These are phyloP conservation scores for Aspergillus amoenus DNA, from an alignment of 2,329 filamentous ascomycete genomes.

Conservation along the genomic window DNA sequence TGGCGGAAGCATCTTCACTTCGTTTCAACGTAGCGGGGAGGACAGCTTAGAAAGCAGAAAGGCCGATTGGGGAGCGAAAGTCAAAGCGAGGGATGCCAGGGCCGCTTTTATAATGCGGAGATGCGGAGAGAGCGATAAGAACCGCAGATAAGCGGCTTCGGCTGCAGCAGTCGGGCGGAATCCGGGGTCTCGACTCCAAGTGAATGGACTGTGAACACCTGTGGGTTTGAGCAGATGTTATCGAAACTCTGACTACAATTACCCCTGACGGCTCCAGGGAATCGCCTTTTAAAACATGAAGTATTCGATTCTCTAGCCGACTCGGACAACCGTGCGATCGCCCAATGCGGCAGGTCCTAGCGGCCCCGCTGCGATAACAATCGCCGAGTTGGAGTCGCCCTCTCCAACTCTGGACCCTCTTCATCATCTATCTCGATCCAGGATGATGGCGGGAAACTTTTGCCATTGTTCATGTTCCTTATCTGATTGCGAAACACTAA, in stretches of 20 bases:
- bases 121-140: conserved; percentile 24
- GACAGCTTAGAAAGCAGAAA: not conserved
- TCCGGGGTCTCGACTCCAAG: not conserved
- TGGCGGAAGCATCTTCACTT: conserved; percentile 48
- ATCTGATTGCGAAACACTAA: not conserved
- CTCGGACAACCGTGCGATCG: not conserved
- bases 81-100: not conserved
- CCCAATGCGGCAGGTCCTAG: conserved; percentile 22
- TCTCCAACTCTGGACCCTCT: not conserved
- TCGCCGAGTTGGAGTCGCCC: not conserved
- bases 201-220: no score
- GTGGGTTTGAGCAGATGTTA: not conserved
- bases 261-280: no score
- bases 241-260: not conserved
- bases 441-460: not conserved
- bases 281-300: not conserved
- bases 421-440: not conserved
- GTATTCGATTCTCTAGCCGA: not conserved
- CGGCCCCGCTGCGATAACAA: not conserved
- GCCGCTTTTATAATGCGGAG: conserved; percentile 23
- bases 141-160: conserved; percentile 24
- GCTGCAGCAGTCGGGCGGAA: not conserved
- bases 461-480: not conserved
- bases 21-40: not conserved
- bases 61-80: not conserved